Base-by-base conservation (phyloP, 1,139 yeast genomes). In the Magnusiomyces magnusii region DNA sequence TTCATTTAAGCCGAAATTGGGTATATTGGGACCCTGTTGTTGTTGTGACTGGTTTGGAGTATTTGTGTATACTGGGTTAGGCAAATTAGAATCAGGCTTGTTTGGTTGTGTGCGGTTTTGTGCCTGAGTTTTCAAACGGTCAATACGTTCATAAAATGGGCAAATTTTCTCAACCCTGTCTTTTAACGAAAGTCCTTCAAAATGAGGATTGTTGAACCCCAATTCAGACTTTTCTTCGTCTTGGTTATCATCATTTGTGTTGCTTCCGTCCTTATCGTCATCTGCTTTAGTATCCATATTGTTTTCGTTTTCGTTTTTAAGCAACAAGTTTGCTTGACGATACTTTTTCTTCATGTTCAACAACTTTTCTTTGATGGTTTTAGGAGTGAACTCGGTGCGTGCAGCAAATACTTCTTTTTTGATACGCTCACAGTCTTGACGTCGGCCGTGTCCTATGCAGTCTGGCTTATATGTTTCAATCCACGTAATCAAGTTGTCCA, bases 341-440 rank as follows among this genome's bases (percentile, higher is more conserved):
- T 55, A 59, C 50, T 59, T 59, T 47, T 59, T 59, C 41, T 59
- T 59, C 61, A 59, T 59, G 28, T 59, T 59, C 24, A 59, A 57
- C 19, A 59, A 55, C 42, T 59, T 59, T 57, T 59, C 61, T 36
- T 59, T 59, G 50, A 59, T 59, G 3, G 61, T 59, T 31, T 59
- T 59, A 21, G 59, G 39, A 24, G 61, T 57, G 42, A 57, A 59
- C 47, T 59, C 61, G 5, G 58, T 42, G n/a, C 61, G 57, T 31
- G 21, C 47, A 5, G 56, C 51, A 24, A 59, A 59, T 13, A 59
- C 61, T 42, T 59, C 61, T 23, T 55, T 57, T 50, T 59, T 59
- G 17, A 59, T 59, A 10, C 59, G 51, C 9, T 54, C 56, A 39
- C 61, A 59, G 52, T 59, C 61, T 36, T 59, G 59, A 34, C 61